Evolutionary conservation across 2,329 filamentous ascomycete species (phyloP).

Genomic region (Aspergillus ochraceoroseus): DNA sequence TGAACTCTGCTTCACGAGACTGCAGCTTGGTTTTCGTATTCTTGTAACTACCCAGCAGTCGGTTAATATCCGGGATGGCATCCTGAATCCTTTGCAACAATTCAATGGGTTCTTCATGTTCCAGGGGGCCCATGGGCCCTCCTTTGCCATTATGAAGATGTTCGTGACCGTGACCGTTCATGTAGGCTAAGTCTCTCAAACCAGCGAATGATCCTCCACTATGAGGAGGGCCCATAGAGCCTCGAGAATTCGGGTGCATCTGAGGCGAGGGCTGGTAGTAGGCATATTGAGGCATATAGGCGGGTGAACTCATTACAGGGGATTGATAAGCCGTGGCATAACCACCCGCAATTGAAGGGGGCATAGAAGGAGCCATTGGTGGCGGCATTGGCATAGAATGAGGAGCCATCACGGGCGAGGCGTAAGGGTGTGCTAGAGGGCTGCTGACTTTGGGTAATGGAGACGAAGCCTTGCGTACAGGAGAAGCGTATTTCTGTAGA

Average conservation of each 20-base stretch:
- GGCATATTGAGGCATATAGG: conserved; percentile 33
- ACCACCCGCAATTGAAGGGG: conserved; percentile 22
- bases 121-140: conserved; percentile 27
- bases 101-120: conserved; percentile 36
- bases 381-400: conserved; percentile 25
- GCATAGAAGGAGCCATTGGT: conserved; percentile 21
- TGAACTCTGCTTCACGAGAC: conserved; percentile 48
- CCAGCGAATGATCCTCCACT: conserved; percentile 32
- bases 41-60: conserved; percentile 46
- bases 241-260: conserved; percentile 28
- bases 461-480: conserved; percentile 25
- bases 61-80: conserved; percentile 46
- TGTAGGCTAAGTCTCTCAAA: conserved; percentile 26
- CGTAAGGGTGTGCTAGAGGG: conserved; percentile 37
- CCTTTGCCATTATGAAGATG: conserved; percentile 27
- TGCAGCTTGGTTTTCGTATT: conserved; percentile 49
- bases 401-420: conserved; percentile 35
- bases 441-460: conserved; percentile 34
- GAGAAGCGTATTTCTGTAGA: conserved; percentile 18
- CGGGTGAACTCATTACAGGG: conserved; percentile 34
- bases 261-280: conserved; percentile 28
- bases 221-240: conserved; percentile 30
- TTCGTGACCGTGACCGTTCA: conserved; percentile 18
- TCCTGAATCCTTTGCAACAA: conserved; percentile 44
- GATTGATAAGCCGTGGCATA: conserved; percentile 34